A percentile compares a stretch with the other conserved stretches of the same genome.
phyloP scores from a whole-genome alignment of 495 filamentous ascomycete species.

The Neurospora tetrasperma region DNA sequence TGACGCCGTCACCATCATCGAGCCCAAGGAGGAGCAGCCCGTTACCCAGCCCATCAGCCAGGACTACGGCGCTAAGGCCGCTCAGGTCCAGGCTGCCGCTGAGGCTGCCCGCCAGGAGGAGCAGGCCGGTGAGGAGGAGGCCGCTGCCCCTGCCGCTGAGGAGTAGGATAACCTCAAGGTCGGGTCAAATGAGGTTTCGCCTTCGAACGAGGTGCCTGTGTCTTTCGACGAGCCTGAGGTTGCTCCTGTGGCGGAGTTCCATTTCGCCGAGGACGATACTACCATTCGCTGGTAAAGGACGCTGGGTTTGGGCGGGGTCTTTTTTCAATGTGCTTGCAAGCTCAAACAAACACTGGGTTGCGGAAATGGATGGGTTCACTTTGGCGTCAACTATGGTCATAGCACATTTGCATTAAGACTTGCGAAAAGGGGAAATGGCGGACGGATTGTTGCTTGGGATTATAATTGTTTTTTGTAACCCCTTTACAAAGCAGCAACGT shows the following conservation, averaged over 20 bases:
- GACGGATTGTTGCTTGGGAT: constrained; percentile 17
- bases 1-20: constrained; percentile 97
- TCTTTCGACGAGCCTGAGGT: background rate
- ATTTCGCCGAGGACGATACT: background rate
- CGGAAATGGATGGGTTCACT: constrained; percentile 22
- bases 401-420: constrained; percentile 24
- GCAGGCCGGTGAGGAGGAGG: constrained; percentile 42
- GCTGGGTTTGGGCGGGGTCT: constrained; percentile 2
- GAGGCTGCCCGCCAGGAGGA: constrained; percentile 61
- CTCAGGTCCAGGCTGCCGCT: constrained; percentile 63
- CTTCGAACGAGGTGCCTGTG: constrained; percentile 1
- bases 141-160: constrained; percentile 34
- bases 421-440: constrained; percentile 20
- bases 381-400: constrained; percentile 27
- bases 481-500: constrained; percentile 18
- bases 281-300: constrained; percentile 7
- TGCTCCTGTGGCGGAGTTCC: background rate
- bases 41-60: constrained; percentile 89
- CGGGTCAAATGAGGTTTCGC: constrained; percentile 4
- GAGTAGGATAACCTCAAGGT: constrained; percentile 29
- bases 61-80: constrained; percentile 96
- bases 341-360: constrained; percentile 12
- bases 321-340: constrained; percentile 15
- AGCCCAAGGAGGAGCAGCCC: constrained; percentile 97
- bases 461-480: constrained; percentile 15